Evolutionary conservation across 164 flowering plant species (phyloP).

Genomic region (Nymphaea thermarum): DNA sequence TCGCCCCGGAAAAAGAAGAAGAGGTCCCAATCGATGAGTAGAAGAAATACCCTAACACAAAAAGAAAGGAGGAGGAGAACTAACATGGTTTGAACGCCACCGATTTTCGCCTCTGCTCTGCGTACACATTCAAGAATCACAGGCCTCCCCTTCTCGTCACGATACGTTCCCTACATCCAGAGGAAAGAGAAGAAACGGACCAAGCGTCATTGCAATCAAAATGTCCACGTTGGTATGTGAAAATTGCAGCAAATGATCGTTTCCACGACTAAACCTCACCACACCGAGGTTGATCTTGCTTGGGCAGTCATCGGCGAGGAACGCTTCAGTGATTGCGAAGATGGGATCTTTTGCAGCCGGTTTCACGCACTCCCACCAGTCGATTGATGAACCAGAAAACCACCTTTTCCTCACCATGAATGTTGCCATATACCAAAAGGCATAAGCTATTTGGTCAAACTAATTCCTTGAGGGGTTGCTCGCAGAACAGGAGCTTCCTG

Average conservation of each 20-base stretch:
- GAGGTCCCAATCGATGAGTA: no score
- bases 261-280: slow-evolving; percentile 7
- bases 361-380: slow-evolving; percentile 23
- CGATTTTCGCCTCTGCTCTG: slow-evolving; percentile 20
- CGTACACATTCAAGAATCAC: slow-evolving; percentile 28
- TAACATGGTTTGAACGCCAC: slow-evolving; percentile 19
- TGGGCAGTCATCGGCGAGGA: slow-evolving; percentile 23
- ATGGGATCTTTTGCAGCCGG: slow-evolving; percentile 28
- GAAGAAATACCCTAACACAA: no score
- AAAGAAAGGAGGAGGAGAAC: slow-evolving; percentile 1
- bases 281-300: slow-evolving; percentile 32
- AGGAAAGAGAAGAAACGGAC: not conserved
- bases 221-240: no score
- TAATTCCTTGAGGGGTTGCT: no score
- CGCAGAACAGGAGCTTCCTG: no score
- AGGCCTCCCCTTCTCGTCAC: slow-evolving; percentile 29
- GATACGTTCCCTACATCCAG: slow-evolving; percentile 20
- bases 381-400: slow-evolving; percentile 9
- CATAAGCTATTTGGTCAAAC: no score
- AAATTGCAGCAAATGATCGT: not conserved
- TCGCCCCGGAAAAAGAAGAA: no score
- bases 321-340: slow-evolving; percentile 24
- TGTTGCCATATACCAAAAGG: not conserved
- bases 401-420: slow-evolving; percentile 4
- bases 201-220: not conserved